phyloP scores from a whole-genome alignment of 1,139 yeast species.

The Taphrina wiesneri region DNA sequence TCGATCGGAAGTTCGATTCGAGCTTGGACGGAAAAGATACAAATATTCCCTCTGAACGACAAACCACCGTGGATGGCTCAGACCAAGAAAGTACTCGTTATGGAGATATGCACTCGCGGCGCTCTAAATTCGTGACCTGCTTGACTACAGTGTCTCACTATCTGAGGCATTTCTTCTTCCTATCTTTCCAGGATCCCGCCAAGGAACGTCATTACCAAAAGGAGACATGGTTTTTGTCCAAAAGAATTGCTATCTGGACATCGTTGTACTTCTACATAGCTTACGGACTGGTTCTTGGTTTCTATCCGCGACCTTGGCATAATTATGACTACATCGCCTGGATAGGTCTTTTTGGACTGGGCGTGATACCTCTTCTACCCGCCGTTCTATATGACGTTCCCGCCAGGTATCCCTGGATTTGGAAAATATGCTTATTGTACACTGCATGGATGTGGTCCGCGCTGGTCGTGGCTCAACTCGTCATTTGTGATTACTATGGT shows the following conservation, averaged over 20 bases:
- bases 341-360: slow-evolving; percentile 14
- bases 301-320: slow-evolving; percentile 29
- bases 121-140: neutral
- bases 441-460: slow-evolving; percentile 29
- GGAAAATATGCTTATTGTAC: slow-evolving; percentile 16
- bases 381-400: slow-evolving; percentile 13
- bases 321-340: slow-evolving; percentile 4
- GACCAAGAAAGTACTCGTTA: slow-evolving; percentile 14
- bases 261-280: slow-evolving; percentile 24
- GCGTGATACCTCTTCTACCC: slow-evolving; percentile 16
- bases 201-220: slow-evolving; percentile 29
- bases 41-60: neutral
- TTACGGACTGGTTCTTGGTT: slow-evolving; percentile 21
- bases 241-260: slow-evolving; percentile 20
- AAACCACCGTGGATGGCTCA: slow-evolving; percentile 4
- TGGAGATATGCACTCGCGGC: neutral
- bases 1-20: neutral
- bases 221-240: slow-evolving; percentile 26
- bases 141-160: neutral
- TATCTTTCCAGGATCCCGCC: slow-evolving; percentile 25
- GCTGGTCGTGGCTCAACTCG: slow-evolving; percentile 3
- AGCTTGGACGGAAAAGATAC: neutral
- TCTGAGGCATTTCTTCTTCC: slow-evolving; percentile 13
- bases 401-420: neutral
- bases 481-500: slow-evolving; percentile 22